These are phyloP conservation scores for Keqinozyma sinolaborantium DNA, from an alignment of 1,139 yeast species.

Conservation along the genomic window DNA sequence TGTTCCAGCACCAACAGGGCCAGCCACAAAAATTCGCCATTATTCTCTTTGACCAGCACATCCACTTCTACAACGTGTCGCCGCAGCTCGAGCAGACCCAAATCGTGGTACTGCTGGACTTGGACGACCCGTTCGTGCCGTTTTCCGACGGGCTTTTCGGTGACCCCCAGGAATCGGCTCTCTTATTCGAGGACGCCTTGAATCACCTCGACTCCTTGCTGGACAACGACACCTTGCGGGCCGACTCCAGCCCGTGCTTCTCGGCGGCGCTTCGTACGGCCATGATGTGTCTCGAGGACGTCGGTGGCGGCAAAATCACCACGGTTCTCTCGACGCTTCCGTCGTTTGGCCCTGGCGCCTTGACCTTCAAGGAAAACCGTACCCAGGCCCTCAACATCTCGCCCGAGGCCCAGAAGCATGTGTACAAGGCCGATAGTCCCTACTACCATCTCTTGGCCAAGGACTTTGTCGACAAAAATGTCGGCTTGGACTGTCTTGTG, in stretches of 20 bases:
- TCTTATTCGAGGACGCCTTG: slow-evolving; percentile 66
- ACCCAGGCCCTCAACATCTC: slow-evolving; percentile 22
- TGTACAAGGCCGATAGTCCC: slow-evolving; percentile 58
- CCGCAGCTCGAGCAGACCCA: slow-evolving; percentile 57
- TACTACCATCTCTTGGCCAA: slow-evolving; percentile 62
- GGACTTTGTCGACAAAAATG: slow-evolving; percentile 53
- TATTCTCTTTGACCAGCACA: slow-evolving; percentile 68
- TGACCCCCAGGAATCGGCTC: slow-evolving; percentile 64
- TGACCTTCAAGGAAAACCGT: slow-evolving; percentile 50
- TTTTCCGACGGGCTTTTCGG: slow-evolving; percentile 75
- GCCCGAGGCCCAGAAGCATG: slow-evolving; percentile 53
- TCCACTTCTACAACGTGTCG: slow-evolving; percentile 73
- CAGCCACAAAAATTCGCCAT: slow-evolving; percentile 50
- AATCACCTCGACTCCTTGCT: slow-evolving; percentile 51
- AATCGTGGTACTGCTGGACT: slow-evolving; percentile 65
- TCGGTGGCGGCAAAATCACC: slow-evolving; percentile 81
- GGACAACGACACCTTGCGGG: slow-evolving; percentile 30
- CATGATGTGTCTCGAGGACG: slow-evolving; percentile 53
- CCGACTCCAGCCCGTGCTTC: slow-evolving; percentile 68
- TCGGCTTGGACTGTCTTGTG: slow-evolving; percentile 76
- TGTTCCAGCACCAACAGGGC: slow-evolving; percentile 27
- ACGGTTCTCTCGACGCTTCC: slow-evolving; percentile 70
- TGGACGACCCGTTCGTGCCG: slow-evolving; percentile 82
- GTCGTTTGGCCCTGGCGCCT: slow-evolving; percentile 80
- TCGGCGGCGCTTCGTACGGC: slow-evolving; percentile 81